A percentile compares a stretch with the other conserved stretches of the same genome.
phyloP scores from a whole-genome alignment of 2,329 filamentous ascomycete genomes.

The Teratosphaeria epicoccoides region DNA sequence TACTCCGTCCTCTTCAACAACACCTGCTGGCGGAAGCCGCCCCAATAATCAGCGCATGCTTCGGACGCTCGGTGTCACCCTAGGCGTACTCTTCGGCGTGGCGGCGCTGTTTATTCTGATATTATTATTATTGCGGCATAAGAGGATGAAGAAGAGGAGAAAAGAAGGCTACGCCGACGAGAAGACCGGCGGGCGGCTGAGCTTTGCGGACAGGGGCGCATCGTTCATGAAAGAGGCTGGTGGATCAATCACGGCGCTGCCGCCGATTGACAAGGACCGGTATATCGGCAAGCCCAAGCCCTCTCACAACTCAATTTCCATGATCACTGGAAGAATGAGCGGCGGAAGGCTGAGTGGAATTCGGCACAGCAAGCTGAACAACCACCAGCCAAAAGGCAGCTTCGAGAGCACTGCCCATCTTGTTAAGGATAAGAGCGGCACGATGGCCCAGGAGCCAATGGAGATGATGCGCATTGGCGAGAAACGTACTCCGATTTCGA shows the following conservation, averaged over 20 bases:
- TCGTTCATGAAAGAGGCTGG: conserved; percentile 43
- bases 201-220: conserved; percentile 41
- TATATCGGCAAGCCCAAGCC: conserved; percentile 4
- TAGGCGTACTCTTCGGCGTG: conserved; percentile 70
- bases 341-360: conserved; percentile 45
- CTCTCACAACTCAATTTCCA: conserved; percentile 34
- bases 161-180: conserved; percentile 31
- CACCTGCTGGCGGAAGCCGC: conserved; percentile 22
- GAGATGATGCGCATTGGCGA: conserved; percentile 36
- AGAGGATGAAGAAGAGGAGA: conserved; percentile 45
- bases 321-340: conserved; percentile 47
- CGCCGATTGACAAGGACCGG: conserved; percentile 10
- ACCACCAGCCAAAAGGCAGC: conserved; percentile 37
- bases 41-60: conserved; percentile 34
- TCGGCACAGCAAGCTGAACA: conserved; percentile 37
- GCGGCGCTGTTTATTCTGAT: conserved; percentile 59
- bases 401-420: conserved; percentile 50
- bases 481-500: conserved; percentile 25
- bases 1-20: conserved; percentile 22
- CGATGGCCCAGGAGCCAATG: conserved; percentile 32
- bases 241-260: conserved; percentile 27
- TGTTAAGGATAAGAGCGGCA: conserved; percentile 46
- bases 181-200: conserved; percentile 31
- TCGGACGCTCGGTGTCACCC: conserved; percentile 65
- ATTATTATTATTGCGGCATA: conserved; percentile 56